Evolutionary conservation across 2,329 filamentous ascomycete species (phyloP), one percentile per base, ranked within the genome.

Genomic region (Zelopaecilomyces penicillatus): DNA sequence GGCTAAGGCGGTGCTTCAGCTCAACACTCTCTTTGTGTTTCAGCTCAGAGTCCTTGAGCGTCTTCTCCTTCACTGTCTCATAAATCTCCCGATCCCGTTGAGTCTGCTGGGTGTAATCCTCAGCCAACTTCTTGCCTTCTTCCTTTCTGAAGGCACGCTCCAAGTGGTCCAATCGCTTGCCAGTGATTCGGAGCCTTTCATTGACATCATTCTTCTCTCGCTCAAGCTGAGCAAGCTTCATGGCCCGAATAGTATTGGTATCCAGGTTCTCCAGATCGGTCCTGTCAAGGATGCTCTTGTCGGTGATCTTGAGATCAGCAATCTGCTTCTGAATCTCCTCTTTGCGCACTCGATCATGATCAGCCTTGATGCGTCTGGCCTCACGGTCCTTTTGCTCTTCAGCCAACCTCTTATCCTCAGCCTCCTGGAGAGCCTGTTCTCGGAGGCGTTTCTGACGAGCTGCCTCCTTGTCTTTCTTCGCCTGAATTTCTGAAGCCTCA

Each of bases 201-300:
- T 86, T 87, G 54, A 96, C 82, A 61, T 93, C 89, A 60, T 91
- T 95, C 83, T 97, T 98, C 75, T 97, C 93, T 57, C 91, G 90
- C 71, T 97, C 93, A 8, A 98, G 80, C 67, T 95, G 91, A 49
- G 87, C 85, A 46, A 98, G 79, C 75, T 97, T 97, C 71, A 98
- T 85, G 55, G 87, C 85, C 64, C 93, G 90, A 56, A 98, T 86
- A 52, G 85, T 83, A 66, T 88, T 89, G 65, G 83, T 87, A 66
- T 97, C 90, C 46, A 96, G 78, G 53, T 87, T 87, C 50, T 93
- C 84, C 44, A 96, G 74, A 57, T 96, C 82, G 45, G 85, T 83
- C 45, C 87, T 68, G 56, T 89, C 88, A 50, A 96, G 83, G 37
- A 82, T 68, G 41, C 71, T 78, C 73, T 94, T 94, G 54, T 85